Conservation (phyloP, 1,284 basidiomycete genomes). For the Lentinus polychrous region DNA sequence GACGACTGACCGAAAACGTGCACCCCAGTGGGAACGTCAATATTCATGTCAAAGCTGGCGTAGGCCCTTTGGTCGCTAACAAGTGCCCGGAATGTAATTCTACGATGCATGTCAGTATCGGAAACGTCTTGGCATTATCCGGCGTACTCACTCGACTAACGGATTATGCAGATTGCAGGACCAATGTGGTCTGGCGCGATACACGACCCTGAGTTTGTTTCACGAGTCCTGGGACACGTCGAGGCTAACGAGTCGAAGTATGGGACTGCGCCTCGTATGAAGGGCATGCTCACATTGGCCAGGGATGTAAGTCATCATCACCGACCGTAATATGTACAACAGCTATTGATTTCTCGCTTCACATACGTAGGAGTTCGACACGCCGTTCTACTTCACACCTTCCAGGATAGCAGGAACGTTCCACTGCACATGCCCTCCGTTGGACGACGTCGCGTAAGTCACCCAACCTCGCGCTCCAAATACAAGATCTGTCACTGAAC, state of each 20-base stretch:
- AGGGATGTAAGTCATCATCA: conserved; percentile 54
- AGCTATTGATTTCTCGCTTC: background rate
- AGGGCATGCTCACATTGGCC: conserved; percentile 91
- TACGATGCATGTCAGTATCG: conserved; percentile 56
- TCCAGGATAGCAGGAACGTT: conserved; percentile 77
- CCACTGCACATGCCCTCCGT: conserved; percentile 73
- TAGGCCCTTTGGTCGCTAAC: conserved; percentile 63
- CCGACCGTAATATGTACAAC: background rate
- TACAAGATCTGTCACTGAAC: background rate
- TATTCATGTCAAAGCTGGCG: conserved; percentile 63
- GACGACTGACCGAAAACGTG: conserved; percentile 54
- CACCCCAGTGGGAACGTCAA: conserved; percentile 49
- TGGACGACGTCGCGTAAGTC: conserved; percentile 68
- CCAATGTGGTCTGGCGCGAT: conserved; percentile 95
- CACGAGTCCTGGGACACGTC: conserved; percentile 71
- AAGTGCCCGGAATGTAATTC: conserved; percentile 81
- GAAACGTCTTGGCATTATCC: too few relatives aligned
- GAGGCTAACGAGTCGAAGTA: conserved; percentile 58
- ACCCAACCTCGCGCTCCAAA: background rate
- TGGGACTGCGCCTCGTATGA: conserved; percentile 81
- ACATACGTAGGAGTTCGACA: conserved; percentile 73
- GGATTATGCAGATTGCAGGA: conserved; percentile 83
- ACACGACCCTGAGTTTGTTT: conserved; percentile 74
- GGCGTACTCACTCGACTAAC: too few relatives aligned
- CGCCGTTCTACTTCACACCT: conserved; percentile 91